Percentiles rank a stretch among this genome's conserved stretches.
Evolutionary conservation across 164 flowering plant species (phyloP).

Genomic region (Piper longum): DNA sequence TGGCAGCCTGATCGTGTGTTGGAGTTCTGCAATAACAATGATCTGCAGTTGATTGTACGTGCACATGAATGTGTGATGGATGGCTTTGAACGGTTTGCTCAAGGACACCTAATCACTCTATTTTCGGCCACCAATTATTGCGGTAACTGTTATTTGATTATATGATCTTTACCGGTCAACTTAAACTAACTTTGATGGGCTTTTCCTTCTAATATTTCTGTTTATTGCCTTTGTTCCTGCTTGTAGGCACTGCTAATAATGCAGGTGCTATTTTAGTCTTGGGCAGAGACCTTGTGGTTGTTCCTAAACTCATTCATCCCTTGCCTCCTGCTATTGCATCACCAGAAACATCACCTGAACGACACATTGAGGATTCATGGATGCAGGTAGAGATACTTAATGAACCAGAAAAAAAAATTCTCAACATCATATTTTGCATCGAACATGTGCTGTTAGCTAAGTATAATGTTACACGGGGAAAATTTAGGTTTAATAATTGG

Average conservation of each 20-base stretch:
- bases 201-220: neutral
- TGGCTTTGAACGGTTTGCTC: constrained; percentile 99
- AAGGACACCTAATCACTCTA: constrained; percentile 94
- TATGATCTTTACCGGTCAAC: no score
- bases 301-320: constrained; percentile 98
- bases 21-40: constrained; percentile 99
- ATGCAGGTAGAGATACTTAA: constrained; percentile 59
- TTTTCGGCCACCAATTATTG: constrained; percentile 99
- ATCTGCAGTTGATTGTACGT: constrained; percentile 93
- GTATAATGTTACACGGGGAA: no score
- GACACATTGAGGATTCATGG: constrained; percentile 94
- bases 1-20: constrained; percentile 98
- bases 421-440: no score
- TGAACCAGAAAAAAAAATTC: neutral
- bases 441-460: no score
- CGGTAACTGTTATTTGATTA: constrained; percentile 30
- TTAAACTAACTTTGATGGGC: no score
- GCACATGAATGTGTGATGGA: constrained; percentile 99
- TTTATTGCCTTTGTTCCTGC: neutral
- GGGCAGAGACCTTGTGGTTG: constrained; percentile 98
- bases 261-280: constrained; percentile 98
- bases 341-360: constrained; percentile 87
- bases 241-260: constrained; percentile 92
- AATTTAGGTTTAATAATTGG: neutral
- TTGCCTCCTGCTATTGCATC: constrained; percentile 89